A percentile compares a stretch with the other conserved stretches of the same genome.
phyloP scores from a whole-genome alignment of 441 rosid genomes.

The Arabidopsis lyrata region DNA sequence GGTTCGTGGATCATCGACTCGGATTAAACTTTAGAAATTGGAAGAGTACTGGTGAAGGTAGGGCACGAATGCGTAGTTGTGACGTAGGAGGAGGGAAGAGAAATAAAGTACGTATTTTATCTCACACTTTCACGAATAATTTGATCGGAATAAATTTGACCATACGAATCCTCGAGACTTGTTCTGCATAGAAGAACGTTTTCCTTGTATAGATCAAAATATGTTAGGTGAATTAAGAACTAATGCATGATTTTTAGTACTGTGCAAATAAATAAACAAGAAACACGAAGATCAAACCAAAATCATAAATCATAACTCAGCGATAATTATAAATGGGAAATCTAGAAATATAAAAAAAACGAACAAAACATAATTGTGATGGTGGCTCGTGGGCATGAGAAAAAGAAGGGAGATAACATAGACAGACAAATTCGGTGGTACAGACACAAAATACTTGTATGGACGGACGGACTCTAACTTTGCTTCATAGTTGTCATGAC shows the following conservation, averaged over 20 bases:
- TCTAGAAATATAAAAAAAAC: background rate
- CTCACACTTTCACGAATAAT: conserved; percentile 44
- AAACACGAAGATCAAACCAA: background rate
- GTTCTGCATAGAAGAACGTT: conserved; percentile 14
- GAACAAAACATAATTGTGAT: conserved; percentile 44
- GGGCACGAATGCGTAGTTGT: conserved; percentile 35
- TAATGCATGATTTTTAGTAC: too few relatives aligned
- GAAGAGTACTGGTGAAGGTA: conserved; percentile 20
- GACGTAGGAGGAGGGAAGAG: conserved; percentile 32
- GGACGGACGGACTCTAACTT: conserved; percentile 44
- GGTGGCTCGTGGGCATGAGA: conserved; percentile 22
- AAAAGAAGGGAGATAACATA: conserved; percentile 39
- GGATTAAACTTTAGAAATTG: conserved; percentile 1
- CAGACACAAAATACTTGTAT: conserved; percentile 43
- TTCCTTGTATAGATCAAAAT: background rate
- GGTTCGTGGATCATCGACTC: conserved; percentile 16
- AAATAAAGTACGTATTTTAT: conserved; percentile 33
- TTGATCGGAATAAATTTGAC: conserved; percentile 45
- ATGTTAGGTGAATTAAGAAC: background rate
- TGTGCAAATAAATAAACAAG: too few relatives aligned
- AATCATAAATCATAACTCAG: background rate
- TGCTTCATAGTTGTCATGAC: conserved; percentile 46
- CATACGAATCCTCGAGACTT: conserved; percentile 42
- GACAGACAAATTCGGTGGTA: conserved; percentile 51
- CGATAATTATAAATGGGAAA: background rate